Evolutionary conservation across 2,329 filamentous ascomycete species (phyloP), one percentile per base, ranked within the genome.

Genomic region (Cytospora piceae): DNA sequence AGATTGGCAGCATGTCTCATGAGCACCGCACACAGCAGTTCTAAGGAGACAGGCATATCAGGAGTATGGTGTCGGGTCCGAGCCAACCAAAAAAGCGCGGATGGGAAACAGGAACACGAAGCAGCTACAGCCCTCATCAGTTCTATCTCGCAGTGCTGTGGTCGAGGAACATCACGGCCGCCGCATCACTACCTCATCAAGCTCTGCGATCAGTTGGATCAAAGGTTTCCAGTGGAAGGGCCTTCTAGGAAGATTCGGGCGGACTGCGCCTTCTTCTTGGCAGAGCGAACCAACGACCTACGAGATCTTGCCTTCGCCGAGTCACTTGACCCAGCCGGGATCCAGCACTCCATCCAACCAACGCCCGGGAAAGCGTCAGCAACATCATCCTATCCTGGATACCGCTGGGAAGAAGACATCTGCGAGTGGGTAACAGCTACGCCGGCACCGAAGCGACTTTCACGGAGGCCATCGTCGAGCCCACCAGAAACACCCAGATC

Each of bases 241-340:
- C 73, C 78, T 29, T 68, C 80, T 7, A 69, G 73, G 34, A 77
- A 75, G 24, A 72, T 86, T 39, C 77, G 77, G 34, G 74, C 76
- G 3, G 82, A 85, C 34, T 78, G 79, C 1, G 83, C 84, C 0
- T 85, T 86, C 69, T 72, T 80, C 34, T 73, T 86, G 32, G 83
- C 84, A 0, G 81, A 84, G 65, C 77, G 80, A 61, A 86, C 83
- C 17, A 81, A 81, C 62, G 81, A 85, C 69, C 74, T 86, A 8
- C 76, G 81, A 31, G 84, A 87, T 69, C 77, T 86, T 51, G 81
- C 80, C 12, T 85, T 83, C 70, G 84, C 83, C 3, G 85, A 87
- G 69, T 77, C 74, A 34, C 74, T 85, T 4, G 64, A 66, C 52
- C 64, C 17, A 31, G 9, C 64, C 24, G 37, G 24, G 5, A 34